Evolutionary conservation across 768 basidiomycete species (phyloP).

Genomic region (Lactarius deliciosus): DNA sequence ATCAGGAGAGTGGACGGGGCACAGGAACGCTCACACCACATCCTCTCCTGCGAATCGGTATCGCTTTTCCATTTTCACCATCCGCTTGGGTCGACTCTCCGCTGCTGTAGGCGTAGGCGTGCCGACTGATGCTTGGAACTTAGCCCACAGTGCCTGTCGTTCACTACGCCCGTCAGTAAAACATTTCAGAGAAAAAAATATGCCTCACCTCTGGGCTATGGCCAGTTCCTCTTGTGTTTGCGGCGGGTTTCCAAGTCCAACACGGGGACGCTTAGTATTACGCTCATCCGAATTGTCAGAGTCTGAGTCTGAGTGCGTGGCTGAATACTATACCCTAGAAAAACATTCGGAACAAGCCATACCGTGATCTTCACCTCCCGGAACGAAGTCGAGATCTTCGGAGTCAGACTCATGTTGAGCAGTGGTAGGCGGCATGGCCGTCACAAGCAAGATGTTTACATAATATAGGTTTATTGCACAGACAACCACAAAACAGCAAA

Average conservation of each 20-base stretch:
- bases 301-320: constrained; percentile 31
- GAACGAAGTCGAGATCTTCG: constrained; percentile 72
- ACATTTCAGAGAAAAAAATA: constrained; percentile 9
- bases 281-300: constrained; percentile 44
- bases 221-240: constrained; percentile 38
- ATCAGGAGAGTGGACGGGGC: neutral
- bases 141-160: constrained; percentile 64
- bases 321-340: neutral
- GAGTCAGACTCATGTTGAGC: constrained; percentile 50
- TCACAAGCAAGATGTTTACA: constrained; percentile 16
- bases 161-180: constrained; percentile 41
- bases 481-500: neutral
- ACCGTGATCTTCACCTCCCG: constrained; percentile 44
- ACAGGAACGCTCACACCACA: constrained; percentile 52
- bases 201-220: constrained; percentile 43
- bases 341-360: neutral
- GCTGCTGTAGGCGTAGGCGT: constrained; percentile 31
- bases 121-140: constrained; percentile 63
- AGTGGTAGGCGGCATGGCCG: constrained; percentile 13
- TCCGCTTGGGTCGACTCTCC: constrained; percentile 37
- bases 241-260: constrained; percentile 30
- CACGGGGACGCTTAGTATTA: constrained; percentile 39
- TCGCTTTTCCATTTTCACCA: constrained; percentile 66
- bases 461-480: constrained; percentile 17
- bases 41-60: constrained; percentile 79